phyloP scores from a whole-genome alignment of 129 eudicot species.

The Escallonia rubra region DNA sequence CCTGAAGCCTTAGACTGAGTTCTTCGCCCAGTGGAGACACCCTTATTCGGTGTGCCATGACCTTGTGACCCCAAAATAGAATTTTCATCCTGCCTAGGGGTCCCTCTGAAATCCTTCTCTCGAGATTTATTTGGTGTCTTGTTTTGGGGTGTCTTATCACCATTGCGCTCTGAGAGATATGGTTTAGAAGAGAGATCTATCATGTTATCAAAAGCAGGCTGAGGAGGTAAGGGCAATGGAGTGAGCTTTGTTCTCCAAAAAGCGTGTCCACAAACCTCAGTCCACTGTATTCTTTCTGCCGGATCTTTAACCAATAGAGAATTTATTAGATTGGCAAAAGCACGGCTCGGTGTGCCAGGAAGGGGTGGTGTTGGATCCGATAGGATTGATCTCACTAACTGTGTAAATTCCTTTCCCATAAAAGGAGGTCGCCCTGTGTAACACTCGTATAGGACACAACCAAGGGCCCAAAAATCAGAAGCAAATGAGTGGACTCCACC shows the following conservation, averaged over 20 bases:
- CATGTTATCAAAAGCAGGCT: constrained; percentile 82
- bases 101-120: constrained; percentile 54
- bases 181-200: constrained; percentile 59
- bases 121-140: constrained; percentile 58
- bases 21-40: constrained; percentile 53
- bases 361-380: constrained; percentile 80
- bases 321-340: constrained; percentile 75
- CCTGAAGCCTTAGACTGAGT: constrained; percentile 44
- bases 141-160: constrained; percentile 44
- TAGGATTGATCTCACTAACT: constrained; percentile 71
- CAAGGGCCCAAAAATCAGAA: constrained; percentile 98
- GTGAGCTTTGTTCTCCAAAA: constrained; percentile 75
- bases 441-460: constrained; percentile 94
- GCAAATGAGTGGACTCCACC: constrained; percentile 97
- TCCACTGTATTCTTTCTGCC: constrained; percentile 88
- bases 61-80: constrained; percentile 22
- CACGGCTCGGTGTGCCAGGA: constrained; percentile 78
- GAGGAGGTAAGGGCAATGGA: constrained; percentile 67
- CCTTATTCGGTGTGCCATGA: constrained; percentile 54
- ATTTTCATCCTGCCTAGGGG: constrained; percentile 45
- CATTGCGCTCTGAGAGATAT: constrained; percentile 57
- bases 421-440: constrained; percentile 87
- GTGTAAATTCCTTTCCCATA: constrained; percentile 80
- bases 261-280: constrained; percentile 76
- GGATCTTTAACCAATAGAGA: constrained; percentile 91